Conservation (phyloP, 768 basidiomycete genomes). For the Porphyrellus cyaneotinctus region DNA sequence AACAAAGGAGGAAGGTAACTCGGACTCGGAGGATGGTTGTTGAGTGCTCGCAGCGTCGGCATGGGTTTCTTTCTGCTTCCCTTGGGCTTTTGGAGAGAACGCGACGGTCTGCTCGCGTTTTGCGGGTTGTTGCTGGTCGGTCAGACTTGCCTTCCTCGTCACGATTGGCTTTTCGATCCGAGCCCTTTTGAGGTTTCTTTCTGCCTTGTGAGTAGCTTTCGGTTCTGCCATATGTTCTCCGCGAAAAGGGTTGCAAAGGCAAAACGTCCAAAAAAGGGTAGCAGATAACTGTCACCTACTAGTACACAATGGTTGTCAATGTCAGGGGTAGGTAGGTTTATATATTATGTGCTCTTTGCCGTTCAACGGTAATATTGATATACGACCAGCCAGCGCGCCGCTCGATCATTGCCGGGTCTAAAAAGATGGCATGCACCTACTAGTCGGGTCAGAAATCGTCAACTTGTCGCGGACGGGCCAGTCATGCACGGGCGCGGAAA, state of each 20-base stretch:
- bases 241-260: not conserved
- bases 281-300: no score
- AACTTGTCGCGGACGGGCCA: no score
- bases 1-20: constrained; percentile 66
- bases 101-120: constrained; percentile 2
- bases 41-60: not conserved
- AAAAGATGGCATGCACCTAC: no score
- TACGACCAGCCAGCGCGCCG: no score
- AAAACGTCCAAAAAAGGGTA: not conserved
- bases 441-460: no score
- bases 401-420: no score
- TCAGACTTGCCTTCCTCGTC: not conserved
- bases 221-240: constrained; percentile 14
- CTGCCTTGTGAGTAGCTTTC: constrained; percentile 17
- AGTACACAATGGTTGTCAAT: no score
- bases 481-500: no score
- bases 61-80: constrained; percentile 19
- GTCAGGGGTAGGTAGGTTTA: no score
- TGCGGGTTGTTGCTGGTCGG: not conserved
- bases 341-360: no score
- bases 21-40: constrained; percentile 6
- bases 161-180: constrained; percentile 16
- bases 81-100: constrained; percentile 29
- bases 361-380: no score
- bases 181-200: constrained; percentile 23